phyloP scores from a whole-genome alignment of 805 yeast species.

The Yarrowia sp. region DNA sequence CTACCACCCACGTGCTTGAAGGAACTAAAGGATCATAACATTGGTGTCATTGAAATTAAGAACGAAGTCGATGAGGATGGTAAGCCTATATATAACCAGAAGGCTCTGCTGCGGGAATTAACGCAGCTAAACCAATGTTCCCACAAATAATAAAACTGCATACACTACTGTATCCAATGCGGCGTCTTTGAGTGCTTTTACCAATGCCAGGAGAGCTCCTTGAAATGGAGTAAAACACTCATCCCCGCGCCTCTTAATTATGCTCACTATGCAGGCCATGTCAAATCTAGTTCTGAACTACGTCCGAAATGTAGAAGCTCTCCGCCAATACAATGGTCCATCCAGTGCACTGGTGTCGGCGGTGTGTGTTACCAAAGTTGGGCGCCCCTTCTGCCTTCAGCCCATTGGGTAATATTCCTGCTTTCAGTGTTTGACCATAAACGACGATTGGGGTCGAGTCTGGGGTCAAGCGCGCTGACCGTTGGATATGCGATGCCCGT shows the following conservation, averaged over 20 bases:
- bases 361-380: background rate
- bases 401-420: background rate
- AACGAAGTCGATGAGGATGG: constrained; percentile 14
- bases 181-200: background rate
- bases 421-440: background rate
- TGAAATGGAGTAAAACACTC: background rate
- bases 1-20: background rate
- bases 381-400: background rate
- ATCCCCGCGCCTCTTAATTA: background rate
- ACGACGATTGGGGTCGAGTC: background rate
- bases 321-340: background rate
- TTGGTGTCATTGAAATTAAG: background rate
- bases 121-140: background rate
- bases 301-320: background rate
- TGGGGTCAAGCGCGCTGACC: background rate
- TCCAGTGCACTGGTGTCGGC: background rate
- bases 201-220: background rate
- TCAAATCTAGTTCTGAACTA: background rate
- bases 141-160: background rate
- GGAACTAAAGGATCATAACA: background rate
- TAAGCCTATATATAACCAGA: constrained; percentile 7
- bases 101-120: constrained; percentile 10
- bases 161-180: background rate
- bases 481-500: constrained; percentile 8
- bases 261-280: background rate